A percentile compares a stretch with the other conserved stretches of the same genome.
phyloP scores from a whole-genome alignment of 257 asterid species.

The Lavandula angustifolia region DNA sequence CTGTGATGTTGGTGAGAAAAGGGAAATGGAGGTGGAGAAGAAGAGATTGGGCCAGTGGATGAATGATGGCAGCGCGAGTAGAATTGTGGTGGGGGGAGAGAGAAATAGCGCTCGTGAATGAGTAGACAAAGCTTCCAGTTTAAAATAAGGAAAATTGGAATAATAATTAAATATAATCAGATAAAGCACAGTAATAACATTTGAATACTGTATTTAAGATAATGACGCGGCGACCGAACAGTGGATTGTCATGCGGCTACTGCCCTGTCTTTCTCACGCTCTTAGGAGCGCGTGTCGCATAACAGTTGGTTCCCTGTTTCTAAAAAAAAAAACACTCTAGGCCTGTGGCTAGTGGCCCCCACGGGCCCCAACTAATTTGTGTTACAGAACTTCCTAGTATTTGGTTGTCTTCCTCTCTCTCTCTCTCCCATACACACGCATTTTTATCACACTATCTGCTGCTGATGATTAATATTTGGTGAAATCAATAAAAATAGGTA shows the following conservation, averaged over 20 bases:
- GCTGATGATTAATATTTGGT: too few relatives aligned
- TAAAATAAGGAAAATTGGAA: conserved; percentile 13
- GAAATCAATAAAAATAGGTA: too few relatives aligned
- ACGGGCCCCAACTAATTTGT: too few relatives aligned
- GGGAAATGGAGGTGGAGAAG: conserved; percentile 24
- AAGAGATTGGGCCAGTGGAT: conserved; percentile 31
- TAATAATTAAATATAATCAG: conserved; percentile 3
- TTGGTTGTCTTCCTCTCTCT: background rate
- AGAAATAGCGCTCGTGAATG: conserved; percentile 12
- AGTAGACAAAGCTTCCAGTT: background rate
- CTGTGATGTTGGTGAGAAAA: conserved; percentile 16
- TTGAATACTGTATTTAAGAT: conserved; percentile 3
- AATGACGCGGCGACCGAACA: conserved; percentile 45
- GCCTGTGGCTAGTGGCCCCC: too few relatives aligned
- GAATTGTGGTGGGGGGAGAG: background rate
- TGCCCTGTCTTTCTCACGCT: conserved; percentile 22
- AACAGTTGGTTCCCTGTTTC: conserved; percentile 3
- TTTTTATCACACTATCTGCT: background rate
- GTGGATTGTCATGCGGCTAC: conserved; percentile 26
- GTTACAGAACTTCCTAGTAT: background rate
- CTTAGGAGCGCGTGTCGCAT: conserved; percentile 10
- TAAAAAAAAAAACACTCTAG: too few relatives aligned
- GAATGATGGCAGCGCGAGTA: conserved; percentile 31
- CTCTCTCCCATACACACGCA: conserved; percentile 13
- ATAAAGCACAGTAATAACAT: conserved; percentile 23